A percentile compares a stretch with the other conserved stretches of the same genome.
These are phyloP conservation scores for Chlorella sp. DNA, from an alignment of 139 green algal species.

Conservation along the genomic window DNA sequence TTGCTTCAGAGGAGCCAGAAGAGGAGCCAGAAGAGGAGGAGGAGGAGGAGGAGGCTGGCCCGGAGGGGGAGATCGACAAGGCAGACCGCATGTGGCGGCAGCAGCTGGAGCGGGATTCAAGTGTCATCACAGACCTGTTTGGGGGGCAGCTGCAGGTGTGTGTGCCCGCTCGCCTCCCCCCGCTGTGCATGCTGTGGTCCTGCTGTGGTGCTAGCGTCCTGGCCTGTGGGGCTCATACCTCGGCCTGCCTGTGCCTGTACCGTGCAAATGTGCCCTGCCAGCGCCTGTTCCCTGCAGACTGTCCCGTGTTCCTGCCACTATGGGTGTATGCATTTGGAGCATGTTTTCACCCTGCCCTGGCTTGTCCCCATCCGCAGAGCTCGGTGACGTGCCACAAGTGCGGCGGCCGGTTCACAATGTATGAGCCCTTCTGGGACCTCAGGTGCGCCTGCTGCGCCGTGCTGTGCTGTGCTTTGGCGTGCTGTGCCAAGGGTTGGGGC, in stretches of 20 bases:
- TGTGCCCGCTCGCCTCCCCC: not conserved
- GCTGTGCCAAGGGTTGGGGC: too few relatives aligned
- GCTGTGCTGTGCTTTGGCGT: not conserved
- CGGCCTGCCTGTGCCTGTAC: not conserved
- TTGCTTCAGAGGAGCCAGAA: not conserved
- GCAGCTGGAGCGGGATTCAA: conserved; percentile 39
- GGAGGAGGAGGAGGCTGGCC: conserved; percentile 20
- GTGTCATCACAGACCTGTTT: conserved; percentile 62
- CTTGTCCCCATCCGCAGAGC: conserved; percentile 24
- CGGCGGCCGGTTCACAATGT: conserved; percentile 56
- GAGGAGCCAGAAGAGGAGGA: not conserved
- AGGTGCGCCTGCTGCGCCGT: conserved; percentile 37
- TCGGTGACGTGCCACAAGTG: conserved; percentile 64
- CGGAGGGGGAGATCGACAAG: conserved; percentile 56
- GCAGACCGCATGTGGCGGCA: conserved; percentile 54
- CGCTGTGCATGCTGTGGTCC: not conserved
- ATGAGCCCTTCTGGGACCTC: conserved; percentile 70
- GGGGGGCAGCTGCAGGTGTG: conserved; percentile 59
- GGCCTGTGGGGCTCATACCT: not conserved
- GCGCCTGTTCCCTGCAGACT: not conserved
- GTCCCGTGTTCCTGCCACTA: too few relatives aligned
- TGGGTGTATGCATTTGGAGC: too few relatives aligned
- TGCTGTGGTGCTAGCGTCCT: not conserved
- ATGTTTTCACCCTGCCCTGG: too few relatives aligned
- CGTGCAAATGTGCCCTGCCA: not conserved